Evolutionary conservation across 106 monocot species (phyloP).

Genomic region (Dendrobium catenatum): DNA sequence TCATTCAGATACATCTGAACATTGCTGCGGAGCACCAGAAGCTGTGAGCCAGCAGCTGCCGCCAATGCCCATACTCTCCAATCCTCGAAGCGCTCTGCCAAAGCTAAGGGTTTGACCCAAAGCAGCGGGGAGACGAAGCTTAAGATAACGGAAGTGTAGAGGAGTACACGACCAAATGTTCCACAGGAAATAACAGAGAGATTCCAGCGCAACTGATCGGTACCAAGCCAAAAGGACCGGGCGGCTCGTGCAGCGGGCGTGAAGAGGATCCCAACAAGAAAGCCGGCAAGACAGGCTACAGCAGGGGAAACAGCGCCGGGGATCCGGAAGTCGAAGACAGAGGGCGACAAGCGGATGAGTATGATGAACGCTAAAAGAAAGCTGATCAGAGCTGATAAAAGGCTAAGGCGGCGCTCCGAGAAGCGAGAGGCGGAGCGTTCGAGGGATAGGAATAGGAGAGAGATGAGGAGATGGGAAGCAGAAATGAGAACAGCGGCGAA

Average conservation of each 20-base stretch:
- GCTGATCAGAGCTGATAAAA: slow-evolving; percentile 21
- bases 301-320: not conserved
- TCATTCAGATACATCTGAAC: slow-evolving; percentile 89
- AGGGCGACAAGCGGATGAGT: slow-evolving; percentile 15
- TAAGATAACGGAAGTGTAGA: slow-evolving; percentile 27
- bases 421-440: slow-evolving; percentile 32
- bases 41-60: slow-evolving; percentile 29
- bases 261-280: slow-evolving; percentile 30
- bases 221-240: slow-evolving; percentile 76
- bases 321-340: slow-evolving; percentile 35
- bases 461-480: slow-evolving; percentile 11
- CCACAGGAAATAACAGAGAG: slow-evolving; percentile 57
- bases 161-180: slow-evolving; percentile 14
- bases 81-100: not conserved
- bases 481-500: slow-evolving; percentile 16
- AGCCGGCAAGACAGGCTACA: slow-evolving; percentile 21
- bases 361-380: slow-evolving; percentile 20
- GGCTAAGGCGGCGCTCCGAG: slow-evolving; percentile 15
- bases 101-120: slow-evolving; percentile 23
- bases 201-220: slow-evolving; percentile 75
- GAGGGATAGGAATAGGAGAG: slow-evolving; percentile 22
- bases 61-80: slow-evolving; percentile 26
- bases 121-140: slow-evolving; percentile 30
- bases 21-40: slow-evolving; percentile 45
- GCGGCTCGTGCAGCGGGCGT: slow-evolving; percentile 48